Conservation (phyloP, 169 alveolate genomes). For the Cryptosporidium sp. region DNA sequence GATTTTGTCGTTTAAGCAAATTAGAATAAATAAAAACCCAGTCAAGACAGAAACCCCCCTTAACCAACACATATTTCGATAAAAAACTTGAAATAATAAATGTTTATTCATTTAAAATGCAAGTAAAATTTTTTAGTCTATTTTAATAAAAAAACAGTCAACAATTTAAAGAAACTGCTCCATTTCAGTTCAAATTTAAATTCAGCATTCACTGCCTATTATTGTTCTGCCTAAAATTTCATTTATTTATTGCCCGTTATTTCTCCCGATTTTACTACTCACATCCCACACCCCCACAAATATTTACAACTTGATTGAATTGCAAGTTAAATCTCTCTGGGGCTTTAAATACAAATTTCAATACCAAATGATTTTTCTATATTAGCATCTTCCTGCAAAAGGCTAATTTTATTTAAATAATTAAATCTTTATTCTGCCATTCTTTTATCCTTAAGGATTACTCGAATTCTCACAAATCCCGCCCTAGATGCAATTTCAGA, state of each 20-base stretch:
- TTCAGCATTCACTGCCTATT: neutral
- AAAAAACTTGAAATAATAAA: neutral
- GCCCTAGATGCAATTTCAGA: conserved; percentile 7
- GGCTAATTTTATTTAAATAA: neutral
- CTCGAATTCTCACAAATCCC: conserved; percentile 6
- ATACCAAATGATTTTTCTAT: too few relatives aligned
- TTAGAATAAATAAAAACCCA: neutral
- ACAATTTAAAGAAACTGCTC: neutral
- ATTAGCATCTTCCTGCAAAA: too few relatives aligned
- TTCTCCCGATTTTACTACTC: neutral
- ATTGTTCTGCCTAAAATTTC: neutral
- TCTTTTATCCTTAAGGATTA: neutral
- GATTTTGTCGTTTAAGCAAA: neutral
- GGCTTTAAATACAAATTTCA: neutral
- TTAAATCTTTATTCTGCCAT: neutral
- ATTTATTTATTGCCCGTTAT: neutral
- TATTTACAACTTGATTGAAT: neutral
- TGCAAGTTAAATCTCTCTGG: neutral
- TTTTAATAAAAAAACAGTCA: neutral
- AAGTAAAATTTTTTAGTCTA: neutral
- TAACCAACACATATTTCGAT: neutral
- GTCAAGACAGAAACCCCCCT: neutral
- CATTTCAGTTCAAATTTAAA: neutral
- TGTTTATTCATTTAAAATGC: neutral
- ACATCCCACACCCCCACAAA: conserved; percentile 33